These are phyloP conservation scores for Adansonia digitata DNA, from an alignment of 345 rosid genomes.

Conservation along the genomic window DNA sequence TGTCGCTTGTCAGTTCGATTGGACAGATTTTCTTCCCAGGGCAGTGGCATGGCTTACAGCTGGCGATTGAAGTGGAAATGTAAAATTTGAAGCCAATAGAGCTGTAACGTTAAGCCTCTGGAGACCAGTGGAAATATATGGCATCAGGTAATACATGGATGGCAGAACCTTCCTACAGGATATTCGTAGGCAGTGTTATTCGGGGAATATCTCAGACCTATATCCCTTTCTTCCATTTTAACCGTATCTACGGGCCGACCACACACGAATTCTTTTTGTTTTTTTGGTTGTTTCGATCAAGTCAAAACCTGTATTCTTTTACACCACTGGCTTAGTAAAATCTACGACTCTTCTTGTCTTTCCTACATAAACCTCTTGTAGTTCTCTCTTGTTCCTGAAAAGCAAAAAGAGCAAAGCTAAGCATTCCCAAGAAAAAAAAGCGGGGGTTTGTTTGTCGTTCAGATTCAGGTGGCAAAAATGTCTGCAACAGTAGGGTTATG, in stretches of 20 bases:
- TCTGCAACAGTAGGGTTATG: constrained; percentile 46
- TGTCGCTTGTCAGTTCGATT: no score
- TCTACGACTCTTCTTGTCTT: not conserved
- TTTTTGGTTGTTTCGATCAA: not conserved
- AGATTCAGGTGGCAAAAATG: constrained; percentile 40
- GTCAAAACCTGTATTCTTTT: not conserved
- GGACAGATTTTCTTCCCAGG: no score
- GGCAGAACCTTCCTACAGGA: not conserved
- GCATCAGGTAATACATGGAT: no score
- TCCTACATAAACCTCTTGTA: constrained; percentile 7
- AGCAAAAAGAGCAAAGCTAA: not conserved
- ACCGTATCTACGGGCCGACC: constrained; percentile 4
- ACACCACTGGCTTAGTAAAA: not conserved
- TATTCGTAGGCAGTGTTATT: not conserved
- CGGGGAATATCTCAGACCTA: no score
- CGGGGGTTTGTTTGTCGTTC: not conserved
- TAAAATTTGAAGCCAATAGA: no score
- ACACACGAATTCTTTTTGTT: no score
- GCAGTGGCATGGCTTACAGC: no score
- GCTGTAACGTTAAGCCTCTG: no score
- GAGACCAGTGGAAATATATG: no score
- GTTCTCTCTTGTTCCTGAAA: no score
- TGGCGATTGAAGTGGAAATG: no score
- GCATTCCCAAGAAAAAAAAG: no score
- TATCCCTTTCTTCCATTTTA: not conserved